Base-by-base conservation (phyloP, 768 basidiomycete genomes). In the Erythrobasidium yunnanense region DNA sequence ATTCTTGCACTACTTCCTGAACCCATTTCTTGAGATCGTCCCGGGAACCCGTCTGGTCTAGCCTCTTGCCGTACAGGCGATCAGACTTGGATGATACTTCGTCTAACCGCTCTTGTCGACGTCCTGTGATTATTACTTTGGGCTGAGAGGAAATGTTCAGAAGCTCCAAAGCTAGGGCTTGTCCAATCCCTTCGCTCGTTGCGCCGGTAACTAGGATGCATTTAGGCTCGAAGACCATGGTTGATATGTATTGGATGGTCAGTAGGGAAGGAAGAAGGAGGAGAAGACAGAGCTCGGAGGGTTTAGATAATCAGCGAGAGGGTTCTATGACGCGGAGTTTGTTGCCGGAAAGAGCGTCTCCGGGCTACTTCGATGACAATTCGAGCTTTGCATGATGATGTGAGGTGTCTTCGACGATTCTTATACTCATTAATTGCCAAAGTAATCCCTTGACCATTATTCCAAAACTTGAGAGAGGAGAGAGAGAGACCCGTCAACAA, bases 211-310 rank as follows among this genome's bases (percentile, higher is more conserved):
- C 56, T 7, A 58, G 32, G 8, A 58, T 38, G 45, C 38, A 18
- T 46, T 47, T 58, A 20, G 56, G 56, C 4, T 34, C 56, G 32
- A 58, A 58, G 6, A 46, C 56, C 56, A 58, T 58, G 50, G 15
- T 52, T n/a, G n/a, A n/a, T n/a, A n/a, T n/a, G n/a, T n/a, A n/a
- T n/a, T n/a, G n/a, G n/a, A n/a, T n/a, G n/a, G n/a, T n/a, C n/a
- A n/a, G n/a, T n/a, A n/a, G n/a, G n/a, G n/a, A n/a, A n/a, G n/a
- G n/a, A n/a, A n/a, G n/a, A n/a, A n/a, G n/a, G n/a, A n/a, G n/a
- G n/a, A n/a, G n/a, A n/a, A n/a, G n/a, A n/a, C n/a, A n/a, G n/a
- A n/a, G n/a, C n/a, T n/a, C n/a, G n/a, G n/a, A n/a, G 42, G 42
- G 15, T 20, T 45, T 15, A 15, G 42, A 45, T 15, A 15, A 45